A percentile compares a stretch with the other conserved stretches of the same genome.
These are phyloP conservation scores for Penicillium frequentans DNA, from an alignment of 2,329 filamentous ascomycete species.

Conservation along the genomic window DNA sequence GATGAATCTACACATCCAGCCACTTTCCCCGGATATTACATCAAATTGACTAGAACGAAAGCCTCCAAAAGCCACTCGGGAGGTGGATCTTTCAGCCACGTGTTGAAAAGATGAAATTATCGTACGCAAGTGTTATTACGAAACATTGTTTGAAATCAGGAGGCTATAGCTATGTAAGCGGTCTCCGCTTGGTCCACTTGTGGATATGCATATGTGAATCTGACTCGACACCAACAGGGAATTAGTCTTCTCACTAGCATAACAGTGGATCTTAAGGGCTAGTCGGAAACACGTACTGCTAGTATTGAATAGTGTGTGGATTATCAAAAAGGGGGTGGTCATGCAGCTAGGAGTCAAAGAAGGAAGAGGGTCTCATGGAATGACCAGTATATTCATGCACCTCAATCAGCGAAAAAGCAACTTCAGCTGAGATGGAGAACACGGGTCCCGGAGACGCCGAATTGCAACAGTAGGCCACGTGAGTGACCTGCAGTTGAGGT, in stretches of 20 bases:
- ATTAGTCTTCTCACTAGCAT: background rate
- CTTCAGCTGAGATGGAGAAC: background rate
- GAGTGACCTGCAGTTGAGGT: background rate
- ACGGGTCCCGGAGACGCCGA: background rate
- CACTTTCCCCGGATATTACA: background rate
- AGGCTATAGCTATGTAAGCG: background rate
- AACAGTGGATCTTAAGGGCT: background rate
- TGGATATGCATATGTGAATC: background rate
- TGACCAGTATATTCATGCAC: background rate
- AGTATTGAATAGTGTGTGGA: background rate
- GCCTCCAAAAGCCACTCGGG: background rate
- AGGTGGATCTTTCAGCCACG: background rate
- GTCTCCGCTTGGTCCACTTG: conserved; percentile 1
- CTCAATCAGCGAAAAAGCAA: background rate
- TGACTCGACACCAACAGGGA: background rate
- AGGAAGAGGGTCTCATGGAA: background rate
- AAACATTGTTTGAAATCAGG: background rate
- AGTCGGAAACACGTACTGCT: background rate
- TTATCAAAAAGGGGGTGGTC: background rate
- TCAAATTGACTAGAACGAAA: background rate
- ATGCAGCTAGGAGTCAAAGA: background rate
- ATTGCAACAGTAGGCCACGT: background rate
- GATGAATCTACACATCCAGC: background rate
- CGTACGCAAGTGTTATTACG: background rate
- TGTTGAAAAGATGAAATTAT: background rate